These are phyloP conservation scores for Solanum gandarillasii DNA, from an alignment of 257 asterid species.

Conservation along the genomic window DNA sequence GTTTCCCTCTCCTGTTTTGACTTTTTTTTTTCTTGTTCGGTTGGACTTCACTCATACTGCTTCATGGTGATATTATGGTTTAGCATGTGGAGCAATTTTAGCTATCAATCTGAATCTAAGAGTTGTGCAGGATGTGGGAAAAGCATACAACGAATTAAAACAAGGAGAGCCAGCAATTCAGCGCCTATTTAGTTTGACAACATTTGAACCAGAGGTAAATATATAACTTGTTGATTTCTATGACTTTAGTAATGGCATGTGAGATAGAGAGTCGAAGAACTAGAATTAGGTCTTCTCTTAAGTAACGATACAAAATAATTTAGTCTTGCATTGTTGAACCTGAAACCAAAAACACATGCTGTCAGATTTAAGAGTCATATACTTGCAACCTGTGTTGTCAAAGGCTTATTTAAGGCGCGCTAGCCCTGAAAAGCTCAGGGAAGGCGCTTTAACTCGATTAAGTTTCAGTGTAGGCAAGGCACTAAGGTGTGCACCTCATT, in stretches of 20 bases:
- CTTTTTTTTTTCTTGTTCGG: not conserved
- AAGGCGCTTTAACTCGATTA: not conserved
- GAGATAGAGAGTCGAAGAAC: not conserved
- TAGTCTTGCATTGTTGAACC: not conserved
- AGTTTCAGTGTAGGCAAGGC: not conserved
- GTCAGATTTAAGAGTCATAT: not conserved
- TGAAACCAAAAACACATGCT: not conserved
- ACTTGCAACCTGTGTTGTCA: not conserved
- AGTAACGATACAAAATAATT: not conserved
- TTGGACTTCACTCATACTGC: not conserved
- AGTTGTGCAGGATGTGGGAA: conserved; percentile 65
- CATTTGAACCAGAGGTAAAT: conserved; percentile 51
- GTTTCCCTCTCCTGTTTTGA: not conserved
- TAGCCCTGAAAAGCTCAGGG: not conserved
- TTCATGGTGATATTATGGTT: conserved; percentile 17
- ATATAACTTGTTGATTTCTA: not conserved
- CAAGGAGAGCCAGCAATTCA: conserved; percentile 98
- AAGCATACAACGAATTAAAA: conserved; percentile 84
- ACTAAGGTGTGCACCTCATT: not conserved
- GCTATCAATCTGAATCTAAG: conserved; percentile 25
- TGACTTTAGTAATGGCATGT: not conserved
- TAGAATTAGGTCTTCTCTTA: not conserved
- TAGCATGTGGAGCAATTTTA: conserved; percentile 25
- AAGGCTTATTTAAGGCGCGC: not conserved
- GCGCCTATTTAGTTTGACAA: conserved; percentile 62